Evolutionary conservation across 208 protist genomes (phyloP), one percentile per base, ranked within the genome.

Genomic region (Acanthamoeba lenticulata): DNA sequence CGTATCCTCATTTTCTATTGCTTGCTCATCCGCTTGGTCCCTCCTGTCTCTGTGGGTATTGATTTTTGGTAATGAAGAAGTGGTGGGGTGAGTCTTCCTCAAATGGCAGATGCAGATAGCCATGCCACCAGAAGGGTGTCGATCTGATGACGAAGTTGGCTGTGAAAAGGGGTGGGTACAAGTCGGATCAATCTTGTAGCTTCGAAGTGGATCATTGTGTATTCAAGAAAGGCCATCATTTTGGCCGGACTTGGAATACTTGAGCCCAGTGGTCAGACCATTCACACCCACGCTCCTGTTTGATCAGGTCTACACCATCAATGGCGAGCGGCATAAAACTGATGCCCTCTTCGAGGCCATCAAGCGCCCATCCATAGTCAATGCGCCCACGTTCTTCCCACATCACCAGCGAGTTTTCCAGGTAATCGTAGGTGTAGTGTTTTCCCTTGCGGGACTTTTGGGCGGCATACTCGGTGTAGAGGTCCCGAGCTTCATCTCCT

Each of bases 221-320:
- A 52, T 5, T 52, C 9, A 67, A 67, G 27, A 57, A 57, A 57
- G 19, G 49, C 19, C 9, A 19, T 62, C 55, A 62, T 27, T 62
- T 74, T 9, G 65, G 72, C 19, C 36, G 27, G 32, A 83, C 27
- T 9, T 17, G 4, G 42, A 83, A 83, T 21, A 83, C 72, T n/a
- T 83, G 72, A 11, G 40, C 72, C 72, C 72, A 83, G 40, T 83
- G 72, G 42, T 83, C 72, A 0, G 72, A 83, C 72, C 72, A 83
- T n/a, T 83, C 72, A 15, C 24, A 19, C 0, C 72, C 72, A 29
- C 72, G 34, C 27, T 79, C 67, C 27, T 79, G 67, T n/a, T 79
- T 79, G 67, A 79, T 38, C 11, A 79, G 36, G 5, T 79, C 67
- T 6, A 79, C 67, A 42, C 7, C 6, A 15, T 79, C 67, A 6